Evolutionary conservation across 2,329 filamentous ascomycete species (phyloP).

Genomic region (Paradendryphiella salina): DNA sequence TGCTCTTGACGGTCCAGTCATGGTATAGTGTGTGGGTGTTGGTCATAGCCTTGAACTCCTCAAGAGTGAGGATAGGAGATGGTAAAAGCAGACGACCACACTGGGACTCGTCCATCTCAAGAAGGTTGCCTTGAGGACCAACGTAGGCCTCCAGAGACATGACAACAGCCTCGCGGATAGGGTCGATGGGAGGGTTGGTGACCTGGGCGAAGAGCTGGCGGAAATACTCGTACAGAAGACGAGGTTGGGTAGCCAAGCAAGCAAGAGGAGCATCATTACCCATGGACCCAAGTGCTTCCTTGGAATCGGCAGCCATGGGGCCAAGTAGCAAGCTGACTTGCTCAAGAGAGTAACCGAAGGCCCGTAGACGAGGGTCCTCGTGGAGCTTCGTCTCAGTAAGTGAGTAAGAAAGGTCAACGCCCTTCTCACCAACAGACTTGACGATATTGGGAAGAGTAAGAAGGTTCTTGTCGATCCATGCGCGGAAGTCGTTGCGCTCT

Average conservation of each 20-base stretch:
- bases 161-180: conserved; percentile 94
- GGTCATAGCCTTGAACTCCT: conserved; percentile 85
- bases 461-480: conserved; percentile 85
- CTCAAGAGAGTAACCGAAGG: conserved; percentile 93
- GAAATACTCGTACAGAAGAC: conserved; percentile 94
- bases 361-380: conserved; percentile 79
- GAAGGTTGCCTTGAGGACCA: conserved; percentile 89
- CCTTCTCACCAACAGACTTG: conserved; percentile 61
- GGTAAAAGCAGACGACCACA: conserved; percentile 83
- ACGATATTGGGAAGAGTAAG: conserved; percentile 78
- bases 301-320: conserved; percentile 96
- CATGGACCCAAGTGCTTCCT: conserved; percentile 96
- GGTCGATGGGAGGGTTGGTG: conserved; percentile 96
- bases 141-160: conserved; percentile 98
- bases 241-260: conserved; percentile 85
- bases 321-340: conserved; percentile 89
- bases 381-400: conserved; percentile 73
- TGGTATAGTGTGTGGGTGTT: conserved; percentile 73
- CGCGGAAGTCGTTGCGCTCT: conserved; percentile 82
- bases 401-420: conserved; percentile 66
- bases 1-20: conserved; percentile 84
- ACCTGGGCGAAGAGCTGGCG: conserved; percentile 96
- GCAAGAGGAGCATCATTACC: conserved; percentile 94
- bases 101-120: conserved; percentile 90
- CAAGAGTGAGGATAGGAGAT: conserved; percentile 84